Base-by-base conservation (phyloP, 257 asterid genomes). In the Striga asiatica region DNA sequence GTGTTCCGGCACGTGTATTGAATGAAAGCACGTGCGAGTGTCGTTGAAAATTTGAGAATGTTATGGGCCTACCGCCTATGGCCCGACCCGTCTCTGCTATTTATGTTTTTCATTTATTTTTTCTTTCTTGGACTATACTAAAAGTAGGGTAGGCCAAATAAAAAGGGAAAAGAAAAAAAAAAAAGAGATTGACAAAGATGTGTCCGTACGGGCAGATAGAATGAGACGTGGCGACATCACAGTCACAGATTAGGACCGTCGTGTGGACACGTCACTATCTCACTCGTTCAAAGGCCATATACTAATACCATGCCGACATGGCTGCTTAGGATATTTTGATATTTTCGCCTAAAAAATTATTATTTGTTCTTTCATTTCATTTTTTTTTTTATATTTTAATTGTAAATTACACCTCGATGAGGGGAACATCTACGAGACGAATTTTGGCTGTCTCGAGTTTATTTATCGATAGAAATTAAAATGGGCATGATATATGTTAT, bases 181-280 rank as follows among this genome's bases (percentile, higher is more conserved):
- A 5, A 29, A 29, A 29, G 8, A 50, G 13, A 14, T 28, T 61
- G 66, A 61, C 3, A 39, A n/a, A 62, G 61, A 62, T 51, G 41
- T 55, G 42, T 54, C 69, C 63, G 63, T 64, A 54, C 62, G 13
- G 37, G 42, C n/a, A 48, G 53, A 7, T 13, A 8, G 43, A 3
- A 18, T 42, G 64, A 23, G 38, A 54, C 69, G 69, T 64, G 69
- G 62, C 50, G 4, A 43, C 43, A 64, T 54, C 50, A 46, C 27
- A 55, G 34, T 64, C 69, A 46, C 62, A 4, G 6, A 4, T n/a
- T 32, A 6, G 7, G 2, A 32, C 38, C 0, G 38, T 50, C 28
- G 24, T 13, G 31, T 20, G 5, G n/a, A 34, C 42, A 29, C 19
- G 55, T 63, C 56, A 53, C 68, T 1, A 17, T 29, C 32, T 12